phyloP scores from a whole-genome alignment of 1,284 basidiomycete species.

The Cryptococcus sp. region DNA sequence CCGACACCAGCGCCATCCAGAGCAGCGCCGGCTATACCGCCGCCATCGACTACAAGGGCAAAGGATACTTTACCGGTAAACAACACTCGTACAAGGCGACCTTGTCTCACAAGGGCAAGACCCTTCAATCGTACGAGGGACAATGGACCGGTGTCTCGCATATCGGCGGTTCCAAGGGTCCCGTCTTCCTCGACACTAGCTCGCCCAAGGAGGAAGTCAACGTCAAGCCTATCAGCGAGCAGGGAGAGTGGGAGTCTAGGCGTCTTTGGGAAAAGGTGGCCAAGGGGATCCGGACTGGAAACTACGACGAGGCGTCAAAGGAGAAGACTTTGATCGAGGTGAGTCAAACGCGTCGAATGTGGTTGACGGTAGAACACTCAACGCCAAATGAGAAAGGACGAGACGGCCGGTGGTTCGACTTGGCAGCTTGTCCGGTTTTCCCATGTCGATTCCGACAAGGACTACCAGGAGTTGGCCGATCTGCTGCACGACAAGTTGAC shows the following conservation, averaged over 20 bases:
- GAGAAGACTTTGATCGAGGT: constrained; percentile 94
- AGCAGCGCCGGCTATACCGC: constrained; percentile 67
- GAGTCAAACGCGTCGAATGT: constrained; percentile 13
- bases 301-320: constrained; percentile 82
- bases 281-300: constrained; percentile 81
- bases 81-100: constrained; percentile 87
- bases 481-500: constrained; percentile 43
- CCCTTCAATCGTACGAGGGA: constrained; percentile 68
- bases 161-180: constrained; percentile 54
- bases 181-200: constrained; percentile 51
- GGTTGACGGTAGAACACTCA: constrained; percentile 68
- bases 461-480: constrained; percentile 55
- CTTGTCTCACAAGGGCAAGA: constrained; percentile 50
- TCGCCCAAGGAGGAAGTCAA: constrained; percentile 62
- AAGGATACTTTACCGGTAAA: constrained; percentile 91
- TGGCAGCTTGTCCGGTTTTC: constrained; percentile 76
- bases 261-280: constrained; percentile 81
- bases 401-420: constrained; percentile 61
- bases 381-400: constrained; percentile 79
- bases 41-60: constrained; percentile 86
- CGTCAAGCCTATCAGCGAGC: constrained; percentile 59
- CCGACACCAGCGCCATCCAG: constrained; percentile 77
- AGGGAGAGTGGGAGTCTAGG: constrained; percentile 78
- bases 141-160: constrained; percentile 69
- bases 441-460: constrained; percentile 60